Conservation (phyloP, 208 protist species). For the Zelonia costaricensis region DNA sequence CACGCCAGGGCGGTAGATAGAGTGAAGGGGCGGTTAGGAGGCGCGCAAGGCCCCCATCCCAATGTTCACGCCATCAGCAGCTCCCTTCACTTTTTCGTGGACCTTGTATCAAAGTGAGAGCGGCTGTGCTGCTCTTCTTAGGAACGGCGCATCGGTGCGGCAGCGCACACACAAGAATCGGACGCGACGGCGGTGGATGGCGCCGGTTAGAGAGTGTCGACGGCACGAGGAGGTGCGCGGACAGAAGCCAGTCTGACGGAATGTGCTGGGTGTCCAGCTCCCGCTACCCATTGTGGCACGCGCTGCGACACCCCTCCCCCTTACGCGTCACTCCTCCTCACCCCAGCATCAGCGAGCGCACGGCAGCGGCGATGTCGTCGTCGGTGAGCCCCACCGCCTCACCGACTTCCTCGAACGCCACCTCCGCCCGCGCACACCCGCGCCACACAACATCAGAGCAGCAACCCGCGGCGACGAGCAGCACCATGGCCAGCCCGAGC, state of each 20-base stretch:
- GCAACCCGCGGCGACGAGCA: conserved; percentile 39
- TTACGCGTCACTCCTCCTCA: conserved; percentile 18
- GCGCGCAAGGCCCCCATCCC: no score
- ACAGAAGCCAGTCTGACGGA: not conserved
- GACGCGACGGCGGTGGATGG: no score
- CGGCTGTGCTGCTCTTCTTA: no score
- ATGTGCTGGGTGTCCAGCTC: no score
- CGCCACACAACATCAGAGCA: conserved; percentile 28
- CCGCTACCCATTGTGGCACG: no score
- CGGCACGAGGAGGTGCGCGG: no score
- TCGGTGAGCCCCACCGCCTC: conserved; percentile 33
- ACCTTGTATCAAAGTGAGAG: no score
- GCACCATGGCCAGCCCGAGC: conserved; percentile 43
- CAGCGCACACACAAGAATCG: not conserved
- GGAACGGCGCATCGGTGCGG: no score
- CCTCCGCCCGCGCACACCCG: conserved; percentile 19
- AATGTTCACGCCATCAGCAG: no score
- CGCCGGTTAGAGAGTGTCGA: no score
- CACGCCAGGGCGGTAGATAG: not conserved
- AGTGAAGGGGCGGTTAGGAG: not conserved
- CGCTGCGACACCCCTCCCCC: not conserved
- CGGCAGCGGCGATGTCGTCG: conserved; percentile 38
- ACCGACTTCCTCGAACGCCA: conserved; percentile 44
- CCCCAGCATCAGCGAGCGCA: conserved; percentile 49
- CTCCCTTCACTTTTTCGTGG: no score